Base-by-base conservation (phyloP, 2,329 filamentous ascomycete species). In the Trichoderma asperellum region DNA sequence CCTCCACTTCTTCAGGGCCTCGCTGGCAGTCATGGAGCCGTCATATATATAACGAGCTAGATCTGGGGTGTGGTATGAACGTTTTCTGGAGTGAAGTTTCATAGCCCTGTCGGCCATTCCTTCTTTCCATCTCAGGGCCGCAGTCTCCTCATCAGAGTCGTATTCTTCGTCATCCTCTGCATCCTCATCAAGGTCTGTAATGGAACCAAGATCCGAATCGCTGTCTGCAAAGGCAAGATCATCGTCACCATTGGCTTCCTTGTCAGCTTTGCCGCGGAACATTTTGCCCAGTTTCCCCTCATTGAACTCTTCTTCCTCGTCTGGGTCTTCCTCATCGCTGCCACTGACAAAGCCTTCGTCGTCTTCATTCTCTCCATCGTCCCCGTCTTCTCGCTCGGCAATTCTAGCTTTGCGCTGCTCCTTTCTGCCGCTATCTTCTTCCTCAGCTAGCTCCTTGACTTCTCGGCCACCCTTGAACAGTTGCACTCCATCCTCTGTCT, bases 221-320 rank as follows among this genome's bases (percentile, higher is more conserved):
- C 93, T 97, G 76, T 99, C 96, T 16, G 96, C 96, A 82, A 97
- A 99, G 1, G 90, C 93, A 69, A 98, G 75, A 67, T 97, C 93
- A 35, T 89, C 92, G 29, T 89, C 87, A 12, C 83, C 83, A 40
- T 52, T 52, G 27, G 77, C 85, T 47, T 86, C 83, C 64, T 83
- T 83, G 40, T 87, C 85, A 18, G 78, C 80, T 68, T 85, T 84
- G 40, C 6, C 58, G 64, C 83, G 83, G 77, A 90, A 91, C 76
- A 89, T 83, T 71, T 85, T 89, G 72, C 88, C 88, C 8, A 90
- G 78, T 72, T 86, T 89, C 57, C 83, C 81, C 70, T 89, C 87
- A 57, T 84, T 83, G 67, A 90, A 88, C 70, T 89, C 88, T 1
- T 80, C 78, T 57, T 88, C 87, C 16, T 83, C 83, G 18, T 85